Percentiles rank a stretch among this genome's conserved stretches.
Evolutionary conservation across 306 rosid species (phyloP).

Genomic region (Vicia sativa): DNA sequence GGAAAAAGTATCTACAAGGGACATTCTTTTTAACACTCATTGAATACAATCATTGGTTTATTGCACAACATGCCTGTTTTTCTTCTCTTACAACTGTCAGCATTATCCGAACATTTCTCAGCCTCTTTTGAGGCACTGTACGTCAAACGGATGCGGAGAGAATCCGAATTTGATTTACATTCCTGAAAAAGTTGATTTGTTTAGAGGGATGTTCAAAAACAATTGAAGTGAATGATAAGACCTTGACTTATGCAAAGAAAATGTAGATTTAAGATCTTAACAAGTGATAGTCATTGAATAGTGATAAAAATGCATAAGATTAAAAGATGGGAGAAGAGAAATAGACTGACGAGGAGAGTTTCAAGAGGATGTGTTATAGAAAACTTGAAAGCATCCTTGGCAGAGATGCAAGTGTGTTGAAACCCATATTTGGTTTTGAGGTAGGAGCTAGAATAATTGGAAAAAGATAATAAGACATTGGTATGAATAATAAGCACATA

Average conservation of each 20-base stretch:
- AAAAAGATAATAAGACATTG: too few species aligned
- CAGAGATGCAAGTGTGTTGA: constrained; percentile 57
- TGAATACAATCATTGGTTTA: constrained; percentile 10
- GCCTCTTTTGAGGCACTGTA: constrained; percentile 44
- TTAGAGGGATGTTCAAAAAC: constrained; percentile 22
- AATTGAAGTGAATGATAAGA: constrained; percentile 10
- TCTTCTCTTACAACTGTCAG: constrained; percentile 61
- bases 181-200: constrained; percentile 62
- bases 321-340: background rate
- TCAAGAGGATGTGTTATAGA: constrained; percentile 62
- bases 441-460: constrained; percentile 45
- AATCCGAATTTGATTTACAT: constrained; percentile 56
- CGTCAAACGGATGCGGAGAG: constrained; percentile 69
- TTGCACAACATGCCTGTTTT: constrained; percentile 55
- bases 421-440: constrained; percentile 72
- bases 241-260: background rate
- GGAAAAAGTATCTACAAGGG: background rate
- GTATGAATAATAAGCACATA: too few species aligned
- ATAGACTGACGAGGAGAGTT: constrained; percentile 60
- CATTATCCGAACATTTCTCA: constrained; percentile 42
- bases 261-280: too few species aligned
- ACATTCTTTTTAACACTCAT: constrained; percentile 9
- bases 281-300: background rate
- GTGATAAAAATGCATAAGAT: background rate
- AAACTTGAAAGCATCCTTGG: constrained; percentile 75